phyloP scores from a whole-genome alignment of 306 rosid species.

The Rosa persica region DNA sequence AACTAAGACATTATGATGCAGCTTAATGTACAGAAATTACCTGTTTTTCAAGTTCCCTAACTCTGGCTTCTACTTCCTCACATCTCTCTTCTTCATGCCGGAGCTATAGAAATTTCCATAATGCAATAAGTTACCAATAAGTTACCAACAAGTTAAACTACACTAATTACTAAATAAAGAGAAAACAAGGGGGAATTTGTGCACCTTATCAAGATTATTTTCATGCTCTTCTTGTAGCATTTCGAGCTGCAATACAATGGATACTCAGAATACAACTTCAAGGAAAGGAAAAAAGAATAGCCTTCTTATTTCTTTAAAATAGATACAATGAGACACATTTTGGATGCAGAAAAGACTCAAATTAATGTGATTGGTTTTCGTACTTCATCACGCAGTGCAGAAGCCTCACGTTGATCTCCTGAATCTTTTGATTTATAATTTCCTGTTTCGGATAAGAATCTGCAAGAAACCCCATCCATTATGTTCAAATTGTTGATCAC shows the following conservation, averaged over 20 bases:
- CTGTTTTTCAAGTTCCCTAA: constrained; percentile 94
- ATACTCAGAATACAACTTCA: constrained; percentile 11
- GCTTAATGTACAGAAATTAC: constrained; percentile 38
- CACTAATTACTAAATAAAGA: constrained; percentile 12
- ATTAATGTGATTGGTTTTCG: constrained; percentile 13
- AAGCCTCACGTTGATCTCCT: constrained; percentile 63
- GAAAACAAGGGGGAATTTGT: constrained; percentile 14
- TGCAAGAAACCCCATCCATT: constrained; percentile 38
- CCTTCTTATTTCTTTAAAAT: background rate
- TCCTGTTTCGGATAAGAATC: constrained; percentile 58
- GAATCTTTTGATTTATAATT: constrained; percentile 52
- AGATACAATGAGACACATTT: background rate
- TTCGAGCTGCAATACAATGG: constrained; percentile 65
- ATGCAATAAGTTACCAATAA: constrained; percentile 25
- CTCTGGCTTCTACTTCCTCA: constrained; percentile 78
- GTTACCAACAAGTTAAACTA: constrained; percentile 20
- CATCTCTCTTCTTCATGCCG: constrained; percentile 81
- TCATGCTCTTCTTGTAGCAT: constrained; percentile 86
- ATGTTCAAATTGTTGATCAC: background rate
- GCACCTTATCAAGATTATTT: constrained; percentile 70
- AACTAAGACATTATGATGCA: background rate
- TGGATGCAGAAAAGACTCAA: background rate
- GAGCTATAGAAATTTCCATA: constrained; percentile 59
- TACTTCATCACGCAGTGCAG: constrained; percentile 89
- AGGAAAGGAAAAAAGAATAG: constrained; percentile 7